Percentiles rank a stretch among this genome's conserved stretches.
Conservation (phyloP, 768 basidiomycete genomes). For the Agrocybe praecox region DNA sequence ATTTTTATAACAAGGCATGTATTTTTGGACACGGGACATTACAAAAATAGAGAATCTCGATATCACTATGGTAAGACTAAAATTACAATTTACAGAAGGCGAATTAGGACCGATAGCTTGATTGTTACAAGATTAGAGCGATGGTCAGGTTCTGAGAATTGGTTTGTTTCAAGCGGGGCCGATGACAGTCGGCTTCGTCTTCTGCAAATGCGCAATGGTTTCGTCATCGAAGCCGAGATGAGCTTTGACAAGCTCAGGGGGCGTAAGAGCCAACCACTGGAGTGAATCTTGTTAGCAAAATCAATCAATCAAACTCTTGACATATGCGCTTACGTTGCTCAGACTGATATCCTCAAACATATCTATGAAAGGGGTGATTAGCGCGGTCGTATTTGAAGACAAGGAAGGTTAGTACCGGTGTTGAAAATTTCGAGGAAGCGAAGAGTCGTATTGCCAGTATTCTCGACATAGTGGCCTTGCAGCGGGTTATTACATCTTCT, state of each 20-base stretch:
- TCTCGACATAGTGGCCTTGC: constrained; percentile 66
- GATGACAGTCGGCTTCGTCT: constrained; percentile 42
- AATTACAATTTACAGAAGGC: not conserved
- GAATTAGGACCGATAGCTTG: not conserved
- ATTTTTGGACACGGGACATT: not conserved
- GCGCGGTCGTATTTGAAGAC: not conserved
- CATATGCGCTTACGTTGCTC: constrained; percentile 24
- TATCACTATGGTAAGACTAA: not conserved
- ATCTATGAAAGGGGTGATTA: constrained; percentile 24
- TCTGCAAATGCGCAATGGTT: constrained; percentile 50
- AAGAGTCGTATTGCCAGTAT: constrained; percentile 62
- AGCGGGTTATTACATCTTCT: not conserved
- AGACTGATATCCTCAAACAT: constrained; percentile 57
- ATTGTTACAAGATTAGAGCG: not conserved
- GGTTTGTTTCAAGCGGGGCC: constrained; percentile 19
- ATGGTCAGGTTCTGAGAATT: not conserved
- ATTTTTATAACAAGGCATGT: not conserved
- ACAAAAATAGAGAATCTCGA: not conserved
- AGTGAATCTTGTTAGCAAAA: not conserved
- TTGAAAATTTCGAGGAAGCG: constrained; percentile 65
- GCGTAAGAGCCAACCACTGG: constrained; percentile 63
- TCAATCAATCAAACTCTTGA: not conserved
- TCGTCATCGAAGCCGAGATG: constrained; percentile 56
- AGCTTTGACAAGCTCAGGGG: constrained; percentile 59
- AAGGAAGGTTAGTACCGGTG: constrained; percentile 38